Conservation (phyloP, 805 yeast species). For the Priceomyces melissophilus region DNA sequence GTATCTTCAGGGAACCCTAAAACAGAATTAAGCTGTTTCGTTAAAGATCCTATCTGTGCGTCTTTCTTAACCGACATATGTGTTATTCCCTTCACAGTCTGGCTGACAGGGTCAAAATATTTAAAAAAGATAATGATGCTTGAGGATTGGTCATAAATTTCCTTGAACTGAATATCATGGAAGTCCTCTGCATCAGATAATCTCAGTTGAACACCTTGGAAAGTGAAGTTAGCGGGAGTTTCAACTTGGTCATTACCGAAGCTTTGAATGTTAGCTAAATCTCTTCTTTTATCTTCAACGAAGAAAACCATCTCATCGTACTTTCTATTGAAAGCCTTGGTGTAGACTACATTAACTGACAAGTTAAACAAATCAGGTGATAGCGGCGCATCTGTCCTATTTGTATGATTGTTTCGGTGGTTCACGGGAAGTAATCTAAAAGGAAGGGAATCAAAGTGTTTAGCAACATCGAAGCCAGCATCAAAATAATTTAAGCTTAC, state of each 20-base stretch:
- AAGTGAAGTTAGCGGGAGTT: constrained; percentile 22
- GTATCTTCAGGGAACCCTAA: constrained; percentile 36
- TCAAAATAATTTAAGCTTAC: constrained; percentile 36
- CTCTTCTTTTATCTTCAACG: constrained; percentile 57
- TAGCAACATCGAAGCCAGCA: constrained; percentile 9
- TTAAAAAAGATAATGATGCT: constrained; percentile 49
- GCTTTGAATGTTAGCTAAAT: constrained; percentile 22
- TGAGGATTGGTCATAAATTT: constrained; percentile 16
- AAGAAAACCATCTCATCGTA: constrained; percentile 54
- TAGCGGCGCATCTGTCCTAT: constrained; percentile 52
- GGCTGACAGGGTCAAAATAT: constrained; percentile 56
- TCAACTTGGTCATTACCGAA: constrained; percentile 4
- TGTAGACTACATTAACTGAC: constrained; percentile 52
- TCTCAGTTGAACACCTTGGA: constrained; percentile 15
- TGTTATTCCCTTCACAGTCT: constrained; percentile 61
- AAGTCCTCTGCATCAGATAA: constrained; percentile 2
- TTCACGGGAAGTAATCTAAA: constrained; percentile 64
- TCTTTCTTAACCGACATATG: constrained; percentile 52
- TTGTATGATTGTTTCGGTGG: constrained; percentile 67
- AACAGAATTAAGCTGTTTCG: constrained; percentile 37
- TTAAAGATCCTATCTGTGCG: constrained; percentile 39
- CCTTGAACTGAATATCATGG: constrained; percentile 7
- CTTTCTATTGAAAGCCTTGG: constrained; percentile 43
- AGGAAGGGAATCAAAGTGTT: constrained; percentile 13
- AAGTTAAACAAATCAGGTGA: constrained; percentile 24